A percentile compares a stretch with the other conserved stretches of the same genome.
phyloP scores from a whole-genome alignment of 148 eudicot genomes.

The Oxyria digyna region DNA sequence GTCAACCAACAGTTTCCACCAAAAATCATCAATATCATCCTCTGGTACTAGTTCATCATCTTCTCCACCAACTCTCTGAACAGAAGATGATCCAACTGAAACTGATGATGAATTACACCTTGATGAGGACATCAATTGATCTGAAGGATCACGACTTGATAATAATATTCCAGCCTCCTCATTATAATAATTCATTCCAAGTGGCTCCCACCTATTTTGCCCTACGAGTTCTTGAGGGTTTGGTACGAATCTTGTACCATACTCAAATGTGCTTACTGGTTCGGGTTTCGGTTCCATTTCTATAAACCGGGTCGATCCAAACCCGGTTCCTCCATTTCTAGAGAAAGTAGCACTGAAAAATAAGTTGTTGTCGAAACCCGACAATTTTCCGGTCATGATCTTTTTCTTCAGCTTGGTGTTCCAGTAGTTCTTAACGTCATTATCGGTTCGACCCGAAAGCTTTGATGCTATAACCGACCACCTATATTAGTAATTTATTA shows the following conservation, averaged over 20 bases:
- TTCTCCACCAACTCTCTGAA: neutral
- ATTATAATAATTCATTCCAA: neutral
- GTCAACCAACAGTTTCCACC: neutral
- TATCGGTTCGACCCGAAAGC: constrained; percentile 11
- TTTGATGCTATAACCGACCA: constrained; percentile 13
- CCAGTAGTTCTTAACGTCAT: constrained; percentile 15
- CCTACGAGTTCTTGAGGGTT: neutral
- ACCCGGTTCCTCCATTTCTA: neutral
- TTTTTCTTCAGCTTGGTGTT: constrained; percentile 15
- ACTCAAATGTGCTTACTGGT: neutral
- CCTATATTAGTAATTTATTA: neutral
- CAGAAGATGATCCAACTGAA: neutral
- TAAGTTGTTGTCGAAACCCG: neutral
- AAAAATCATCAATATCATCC: neutral
- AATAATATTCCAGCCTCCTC: neutral
- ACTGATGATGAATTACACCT: neutral
- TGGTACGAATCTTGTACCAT: neutral
- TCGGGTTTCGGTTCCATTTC: neutral
- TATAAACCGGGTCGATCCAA: neutral
- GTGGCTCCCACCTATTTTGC: neutral
- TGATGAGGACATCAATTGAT: neutral
- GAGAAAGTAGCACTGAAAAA: neutral
- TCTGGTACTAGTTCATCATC: too few species aligned
- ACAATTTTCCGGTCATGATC: neutral
- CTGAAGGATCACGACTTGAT: neutral